Base-by-base conservation (phyloP, 2,329 filamentous ascomycete genomes). In the Fragosphaeria purpurea region DNA sequence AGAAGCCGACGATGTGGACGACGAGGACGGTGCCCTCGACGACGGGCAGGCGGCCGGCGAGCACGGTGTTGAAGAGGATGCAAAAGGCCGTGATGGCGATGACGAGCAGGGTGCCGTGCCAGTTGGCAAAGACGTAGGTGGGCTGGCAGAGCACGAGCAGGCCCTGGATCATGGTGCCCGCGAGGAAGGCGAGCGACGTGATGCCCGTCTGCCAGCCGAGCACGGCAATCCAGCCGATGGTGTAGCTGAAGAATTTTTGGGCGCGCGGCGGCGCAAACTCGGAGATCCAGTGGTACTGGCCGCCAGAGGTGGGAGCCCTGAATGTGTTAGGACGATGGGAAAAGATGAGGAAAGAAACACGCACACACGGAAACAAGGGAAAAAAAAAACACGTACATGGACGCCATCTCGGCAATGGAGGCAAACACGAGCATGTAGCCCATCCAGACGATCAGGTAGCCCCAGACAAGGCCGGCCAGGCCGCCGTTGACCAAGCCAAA, bases 251-350 rank as follows among this genome's bases (percentile, higher is more conserved):
- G 46, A 75, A 71, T 51, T 73, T 76, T 55, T 78, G 71, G 34
- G 67, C 68, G 13, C 63, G 64, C 1, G 62, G 62, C 1, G 75
- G 72, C 3, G 72, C 72, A 50, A 80, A 70, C 56, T 76, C 72
- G 1, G 72, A 75, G 0, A 80, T 75, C 76, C 77, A 80, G 58
- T 80, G 76, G 55, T 81, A 82, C 62, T 82, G 76, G 7, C 78
- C 78, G 44, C 76, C 78, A 0, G 74, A 51, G 57, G 79, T 58
- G 58, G 77, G 56, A 53, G 75, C 68, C 64, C 68, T 55, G 8
- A 2, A 37, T 22, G 22, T 22, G 22, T 22, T 22, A 22, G 3
- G 22, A 22, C 22, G 43, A 32, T 5, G 11, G 43, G 7, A 38
- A 32, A 32, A 45, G 2, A 32, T 6, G 12, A n/a, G 4, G 7